Evolutionary conservation across 768 basidiomycete genomes (phyloP), one percentile per base, ranked within the genome.

Genomic region (Austroboletus festivus): DNA sequence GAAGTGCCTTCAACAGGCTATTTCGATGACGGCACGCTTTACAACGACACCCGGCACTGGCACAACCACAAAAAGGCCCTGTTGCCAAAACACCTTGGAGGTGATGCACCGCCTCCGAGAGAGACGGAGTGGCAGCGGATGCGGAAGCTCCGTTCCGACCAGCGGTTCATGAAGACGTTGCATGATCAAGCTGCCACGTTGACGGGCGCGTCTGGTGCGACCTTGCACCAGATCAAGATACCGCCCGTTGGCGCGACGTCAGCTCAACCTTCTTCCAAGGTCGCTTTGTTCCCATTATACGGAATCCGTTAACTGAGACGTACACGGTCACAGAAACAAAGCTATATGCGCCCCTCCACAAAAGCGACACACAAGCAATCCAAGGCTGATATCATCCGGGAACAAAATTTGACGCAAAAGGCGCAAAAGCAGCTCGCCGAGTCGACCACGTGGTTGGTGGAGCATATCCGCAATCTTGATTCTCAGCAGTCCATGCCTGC

Each of bases 181-280:
- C 81, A 82, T 44, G 66, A 72, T 44, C 79, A 81, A 38, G 84
- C 85, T 10, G 76, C 75, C 33, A 83, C 82, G 1, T 60, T 87
- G 48, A 83, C 81, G 0, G 85, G 85, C 0, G 83, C 83, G 5
- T 72, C 71, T 0, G 86, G 85, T 1, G 71, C 68, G 1, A 62
- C 63, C 7, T 64, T 87, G 22, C 70, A 78, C 56, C 75, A 74
- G 44, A 73, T 81, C 26, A 68, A 74, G n/a, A 85, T 87, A 48
- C 68, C 72, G 1, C 54, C 73, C 1, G 73, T 72, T 9, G 62
- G 72, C 11, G 57, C 57, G 15, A 26, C 28, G 4, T 37, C 57
- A n/a, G 46, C 33, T 34, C 57, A 39, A 31, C 28, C 21, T 8
- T 13, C 23, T 22, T 21, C 47, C 1, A 67, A 60, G 52, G 59